Base-by-base conservation (phyloP, 1,284 basidiomycete genomes). In the Cryptococcus maquisensis region DNA sequence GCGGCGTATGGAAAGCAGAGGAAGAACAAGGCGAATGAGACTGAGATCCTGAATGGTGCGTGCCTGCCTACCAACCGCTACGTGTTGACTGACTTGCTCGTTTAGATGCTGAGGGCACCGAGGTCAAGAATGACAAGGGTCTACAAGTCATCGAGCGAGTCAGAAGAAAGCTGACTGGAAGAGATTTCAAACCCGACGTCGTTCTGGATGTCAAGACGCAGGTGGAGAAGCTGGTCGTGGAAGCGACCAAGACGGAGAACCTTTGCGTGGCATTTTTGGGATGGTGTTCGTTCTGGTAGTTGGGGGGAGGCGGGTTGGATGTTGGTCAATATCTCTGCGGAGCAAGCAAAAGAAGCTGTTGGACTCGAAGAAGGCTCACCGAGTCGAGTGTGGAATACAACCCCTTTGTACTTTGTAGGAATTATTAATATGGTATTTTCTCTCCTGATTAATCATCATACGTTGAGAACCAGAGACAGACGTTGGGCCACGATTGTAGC, bases 231-330 rank as follows among this genome's bases (percentile, higher is more conserved):
- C 80, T 98, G 50, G 96, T 97, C 61, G 81, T 84, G 57, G 90
- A 96, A 73, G 90, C 93, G 7, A 95, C 88, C 6, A 86, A 87
- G 12, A 79, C 95, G 45, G 92, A 96, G 75, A 95, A 96, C 72
- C 82, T 97, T 3, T 95, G 91, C 73, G 91, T 94, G 69, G 92
- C 90, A 66, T 98, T 96, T 79, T 90, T 92, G 59, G 93, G 93
- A 73, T 96, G 93, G 94, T 90, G 67, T 63, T 69, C 67, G n/a
- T 69, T 69, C 64, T 69, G 67, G 67, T 69, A 56, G 56, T 51
- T 18, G 28, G 32, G n/a, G 20, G 49, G 28, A 32, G 6, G 10
- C 28, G 28, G 10, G 10, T 32, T 10, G 28, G 28, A 32, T 32
- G 10, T 32, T 28, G 28, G 28, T 28, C 15, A 8, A 4, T 3